phyloP scores from a whole-genome alignment of 2,329 filamentous ascomycete species.

The Aspergillus ustus region DNA sequence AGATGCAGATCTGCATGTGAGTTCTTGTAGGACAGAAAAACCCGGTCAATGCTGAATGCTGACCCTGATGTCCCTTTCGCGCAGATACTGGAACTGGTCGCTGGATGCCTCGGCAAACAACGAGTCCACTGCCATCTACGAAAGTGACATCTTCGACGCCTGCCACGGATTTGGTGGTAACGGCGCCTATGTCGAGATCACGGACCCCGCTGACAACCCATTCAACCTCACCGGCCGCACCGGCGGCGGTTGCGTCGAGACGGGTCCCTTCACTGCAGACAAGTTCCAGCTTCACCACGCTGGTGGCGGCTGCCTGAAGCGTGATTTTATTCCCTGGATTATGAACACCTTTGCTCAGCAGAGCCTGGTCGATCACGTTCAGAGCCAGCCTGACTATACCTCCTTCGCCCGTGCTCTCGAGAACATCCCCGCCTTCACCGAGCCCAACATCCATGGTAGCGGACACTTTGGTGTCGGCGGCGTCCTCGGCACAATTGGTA shows the following conservation, averaged over 20 bases:
- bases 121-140: slow-evolving; percentile 21
- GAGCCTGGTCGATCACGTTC: slow-evolving; percentile 22
- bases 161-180: slow-evolving; percentile 24
- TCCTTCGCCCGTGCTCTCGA: slow-evolving; percentile 22
- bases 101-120: slow-evolving; percentile 29
- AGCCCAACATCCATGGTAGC: slow-evolving; percentile 25
- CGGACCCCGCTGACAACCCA: slow-evolving; percentile 15
- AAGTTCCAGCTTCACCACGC: slow-evolving; percentile 19
- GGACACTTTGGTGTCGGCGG: slow-evolving; percentile 23
- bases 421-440: slow-evolving; percentile 19
- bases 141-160: slow-evolving; percentile 23
- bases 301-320: slow-evolving; percentile 19
- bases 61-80: not conserved
- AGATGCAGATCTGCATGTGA: not conserved
- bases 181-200: slow-evolving; percentile 17
- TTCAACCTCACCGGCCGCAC: slow-evolving; percentile 25
- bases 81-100: slow-evolving; percentile 41
- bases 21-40: not conserved
- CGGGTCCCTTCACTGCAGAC: slow-evolving; percentile 20
- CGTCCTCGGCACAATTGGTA: slow-evolving; percentile 23
- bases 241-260: slow-evolving; percentile 23
- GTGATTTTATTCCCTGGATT: slow-evolving; percentile 25
- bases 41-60: not conserved
- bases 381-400: slow-evolving; percentile 23
- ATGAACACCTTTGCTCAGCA: slow-evolving; percentile 25